Conservation (phyloP, 345 rosid genomes). For the Firmiana major region DNA sequence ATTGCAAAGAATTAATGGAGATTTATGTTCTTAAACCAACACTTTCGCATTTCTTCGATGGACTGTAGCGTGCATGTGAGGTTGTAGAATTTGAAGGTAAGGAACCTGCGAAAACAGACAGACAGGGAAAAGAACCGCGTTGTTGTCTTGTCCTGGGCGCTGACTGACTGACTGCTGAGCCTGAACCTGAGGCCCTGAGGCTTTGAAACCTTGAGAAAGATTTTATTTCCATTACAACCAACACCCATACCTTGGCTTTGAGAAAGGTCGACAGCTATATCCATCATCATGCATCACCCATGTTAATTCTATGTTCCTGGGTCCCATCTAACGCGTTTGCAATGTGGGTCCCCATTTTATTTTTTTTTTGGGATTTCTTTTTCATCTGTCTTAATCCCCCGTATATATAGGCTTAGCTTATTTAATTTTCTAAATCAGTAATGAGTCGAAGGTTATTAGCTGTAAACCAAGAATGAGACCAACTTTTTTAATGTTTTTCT, state of each 20-base stretch:
- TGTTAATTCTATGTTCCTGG: constrained; percentile 23
- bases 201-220: constrained; percentile 1
- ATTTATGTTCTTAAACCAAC: neutral
- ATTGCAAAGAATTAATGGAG: neutral
- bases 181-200: constrained; percentile 26
- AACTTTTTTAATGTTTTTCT: neutral
- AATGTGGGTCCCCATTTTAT: constrained; percentile 7
- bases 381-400: constrained; percentile 5
- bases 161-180: constrained; percentile 13
- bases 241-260: neutral
- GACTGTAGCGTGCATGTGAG: neutral
- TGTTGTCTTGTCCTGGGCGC: neutral
- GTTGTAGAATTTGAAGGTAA: neutral
- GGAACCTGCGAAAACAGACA: neutral
- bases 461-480: constrained; percentile 39
- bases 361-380: neutral
- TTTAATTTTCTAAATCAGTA: neutral
- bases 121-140: neutral
- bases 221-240: neutral
- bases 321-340: constrained; percentile 39
- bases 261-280: neutral
- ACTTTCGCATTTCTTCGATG: neutral
- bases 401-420: neutral
- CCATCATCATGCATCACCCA: constrained; percentile 20
- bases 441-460: constrained; percentile 20